A percentile compares a stretch with the other conserved stretches of the same genome.
These are phyloP conservation scores for Leonotis leonurus DNA, from an alignment of 257 asterid genomes.

Conservation along the genomic window DNA sequence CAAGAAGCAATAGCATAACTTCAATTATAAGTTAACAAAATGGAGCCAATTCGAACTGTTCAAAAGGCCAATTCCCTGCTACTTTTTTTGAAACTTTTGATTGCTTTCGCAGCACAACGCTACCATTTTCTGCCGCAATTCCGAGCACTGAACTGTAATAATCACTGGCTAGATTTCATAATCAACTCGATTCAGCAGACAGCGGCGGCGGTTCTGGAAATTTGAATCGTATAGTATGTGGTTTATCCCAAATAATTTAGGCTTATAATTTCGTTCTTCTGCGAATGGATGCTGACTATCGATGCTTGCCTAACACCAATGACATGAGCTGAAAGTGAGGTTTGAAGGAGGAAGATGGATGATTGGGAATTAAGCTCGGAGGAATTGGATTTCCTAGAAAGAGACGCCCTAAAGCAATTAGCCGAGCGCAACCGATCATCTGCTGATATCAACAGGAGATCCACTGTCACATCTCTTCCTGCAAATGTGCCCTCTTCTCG, in stretches of 20 bases:
- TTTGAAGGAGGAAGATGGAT: conserved; percentile 32
- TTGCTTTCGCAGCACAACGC: not conserved
- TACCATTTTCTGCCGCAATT: not conserved
- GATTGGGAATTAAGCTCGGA: conserved; percentile 80
- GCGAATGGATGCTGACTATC: not conserved
- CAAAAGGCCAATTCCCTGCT: not conserved
- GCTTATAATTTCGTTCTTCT: not conserved
- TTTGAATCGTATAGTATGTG: not conserved
- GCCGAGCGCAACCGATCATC: conserved; percentile 57
- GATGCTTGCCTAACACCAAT: not conserved
- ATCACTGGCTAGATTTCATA: not conserved
- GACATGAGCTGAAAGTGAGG: not conserved
- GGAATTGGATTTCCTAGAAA: conserved; percentile 68
- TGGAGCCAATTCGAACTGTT: not conserved
- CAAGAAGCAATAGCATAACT: too few relatives aligned
- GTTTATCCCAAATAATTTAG: not conserved
- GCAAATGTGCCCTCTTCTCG: conserved; percentile 25
- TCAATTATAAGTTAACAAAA: too few relatives aligned
- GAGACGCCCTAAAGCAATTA: conserved; percentile 57
- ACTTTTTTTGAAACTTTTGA: not conserved
- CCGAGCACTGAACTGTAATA: not conserved
- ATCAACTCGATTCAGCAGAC: not conserved
- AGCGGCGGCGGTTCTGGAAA: not conserved
- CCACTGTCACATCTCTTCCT: conserved; percentile 14
- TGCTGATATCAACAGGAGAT: conserved; percentile 24